Evolutionary conservation across 1,284 basidiomycete species (phyloP), one percentile per base, ranked within the genome.

Genomic region (Ceratobasidium sp.): DNA sequence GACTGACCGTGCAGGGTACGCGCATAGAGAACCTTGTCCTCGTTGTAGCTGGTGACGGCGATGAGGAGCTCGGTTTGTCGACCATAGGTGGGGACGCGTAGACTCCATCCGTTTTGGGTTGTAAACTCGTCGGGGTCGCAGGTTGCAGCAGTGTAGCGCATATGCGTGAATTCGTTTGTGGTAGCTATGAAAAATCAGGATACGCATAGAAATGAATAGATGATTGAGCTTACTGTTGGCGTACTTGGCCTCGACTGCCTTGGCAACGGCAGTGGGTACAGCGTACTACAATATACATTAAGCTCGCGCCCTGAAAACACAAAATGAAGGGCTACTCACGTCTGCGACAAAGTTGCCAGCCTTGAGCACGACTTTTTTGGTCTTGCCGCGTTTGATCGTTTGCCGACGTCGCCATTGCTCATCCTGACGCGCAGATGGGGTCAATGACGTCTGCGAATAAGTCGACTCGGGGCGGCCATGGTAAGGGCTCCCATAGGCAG

Each of bases 31-130:
- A 93, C 93, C 87, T 98, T 97, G 89, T 99, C 96, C 86, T 95
- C 94, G 79, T 95, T 95, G 85, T 95, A 95, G 2, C 92, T 94
- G 0, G 95, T 96, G 81, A 96, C 92, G 3, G 94, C 95, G 80
- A 99, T 98, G 57, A 99, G 89, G 6, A 99, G 85, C 82, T 99
- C 97, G 0, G 97, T 99, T 81, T 95, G 91, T 69, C 97, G 93
- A 74, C 93, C 92, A 85, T 97, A 98, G 79, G 93, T 87, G 81
- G 94, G 93, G 3, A 93, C 90, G 23, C 97, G 92, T 61, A 99
- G 87, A 13, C 93, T 93, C 87, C 90, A 95, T 33, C 97, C 97
- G 82, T 91, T 92, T 57, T 91, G 91, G 82, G 92, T 90, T 3
- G 87, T 88, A 82, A 98, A 99, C 81, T 98, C 96, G 84, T 99